phyloP scores from a whole-genome alignment of 2,329 filamentous ascomycete genomes.

The Aaosphaeria arxii region DNA sequence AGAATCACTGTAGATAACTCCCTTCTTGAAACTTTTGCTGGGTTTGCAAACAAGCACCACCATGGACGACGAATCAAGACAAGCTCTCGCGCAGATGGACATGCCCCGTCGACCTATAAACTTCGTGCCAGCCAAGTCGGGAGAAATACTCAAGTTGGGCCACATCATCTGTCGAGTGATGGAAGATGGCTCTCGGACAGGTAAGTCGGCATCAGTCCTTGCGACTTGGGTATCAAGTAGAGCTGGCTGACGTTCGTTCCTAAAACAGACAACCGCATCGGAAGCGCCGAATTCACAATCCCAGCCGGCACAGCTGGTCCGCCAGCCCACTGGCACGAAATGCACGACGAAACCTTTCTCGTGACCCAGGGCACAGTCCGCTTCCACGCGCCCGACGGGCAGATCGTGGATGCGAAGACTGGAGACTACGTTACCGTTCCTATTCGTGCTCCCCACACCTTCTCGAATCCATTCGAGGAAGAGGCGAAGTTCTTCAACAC shows the following conservation, averaged over 20 bases:
- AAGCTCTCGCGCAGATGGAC: slow-evolving; percentile 29
- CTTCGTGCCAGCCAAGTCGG: slow-evolving; percentile 47
- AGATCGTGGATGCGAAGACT: slow-evolving; percentile 46
- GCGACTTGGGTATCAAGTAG: too few relatives aligned
- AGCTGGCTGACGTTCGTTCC: too few relatives aligned
- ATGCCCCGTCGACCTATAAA: slow-evolving; percentile 46
- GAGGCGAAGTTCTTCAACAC: slow-evolving; percentile 58
- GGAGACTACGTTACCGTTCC: slow-evolving; percentile 58
- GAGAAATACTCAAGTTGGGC: slow-evolving; percentile 50
- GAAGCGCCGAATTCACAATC: slow-evolving; percentile 48
- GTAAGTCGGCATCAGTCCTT: slow-evolving; percentile 17
- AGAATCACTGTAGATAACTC: too few relatives aligned
- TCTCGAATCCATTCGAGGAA: slow-evolving; percentile 54
- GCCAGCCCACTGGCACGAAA: slow-evolving; percentile 54
- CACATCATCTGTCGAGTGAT: slow-evolving; percentile 50
- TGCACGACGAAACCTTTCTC: slow-evolving; percentile 57
- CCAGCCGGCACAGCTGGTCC: slow-evolving; percentile 47
- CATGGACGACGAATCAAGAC: slow-evolving; percentile 36
- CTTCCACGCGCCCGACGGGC: slow-evolving; percentile 48
- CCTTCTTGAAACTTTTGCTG: too few relatives aligned
- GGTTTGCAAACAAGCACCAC: neutral
- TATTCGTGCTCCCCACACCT: slow-evolving; percentile 54
- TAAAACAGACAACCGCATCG: slow-evolving; percentile 46
- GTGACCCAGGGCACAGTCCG: slow-evolving; percentile 52
- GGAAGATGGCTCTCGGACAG: slow-evolving; percentile 51